Evolutionary conservation across 129 eudicot genomes (phyloP).

Genomic region (Erigeron canadensis): DNA sequence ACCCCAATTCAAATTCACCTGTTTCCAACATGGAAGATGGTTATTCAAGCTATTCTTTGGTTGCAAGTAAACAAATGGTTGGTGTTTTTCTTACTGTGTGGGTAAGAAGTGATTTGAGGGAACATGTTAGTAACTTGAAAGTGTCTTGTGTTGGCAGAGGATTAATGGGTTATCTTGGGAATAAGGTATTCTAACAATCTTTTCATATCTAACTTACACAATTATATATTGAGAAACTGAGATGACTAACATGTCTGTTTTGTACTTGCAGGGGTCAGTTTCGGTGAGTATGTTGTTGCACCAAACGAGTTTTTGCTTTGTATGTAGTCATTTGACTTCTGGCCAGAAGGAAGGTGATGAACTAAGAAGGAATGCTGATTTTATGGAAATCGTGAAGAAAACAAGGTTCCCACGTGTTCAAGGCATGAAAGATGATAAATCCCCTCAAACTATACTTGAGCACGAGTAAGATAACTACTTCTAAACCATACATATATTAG

Average conservation of each 20-base stretch:
- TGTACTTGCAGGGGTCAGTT: slow-evolving; percentile 80
- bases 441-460: slow-evolving; percentile 79
- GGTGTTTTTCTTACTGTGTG: slow-evolving; percentile 89
- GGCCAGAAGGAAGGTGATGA: slow-evolving; percentile 95
- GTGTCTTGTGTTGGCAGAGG: slow-evolving; percentile 99
- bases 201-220: no score
- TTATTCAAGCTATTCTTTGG: slow-evolving; percentile 67
- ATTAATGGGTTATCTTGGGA: slow-evolving; percentile 95
- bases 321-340: slow-evolving; percentile 89
- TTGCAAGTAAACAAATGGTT: slow-evolving; percentile 95
- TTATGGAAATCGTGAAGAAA: slow-evolving; percentile 84
- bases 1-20: slow-evolving; percentile 60
- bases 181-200: slow-evolving; percentile 58
- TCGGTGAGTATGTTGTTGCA: slow-evolving; percentile 90
- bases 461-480: slow-evolving; percentile 71
- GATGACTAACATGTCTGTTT: background rate
- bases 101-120: slow-evolving; percentile 82
- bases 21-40: slow-evolving; percentile 57
- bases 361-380: slow-evolving; percentile 83
- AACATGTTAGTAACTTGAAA: slow-evolving; percentile 72
- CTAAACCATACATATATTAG: background rate
- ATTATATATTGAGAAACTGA: background rate
- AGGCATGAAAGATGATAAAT: slow-evolving; percentile 59
- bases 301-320: slow-evolving; percentile 94
- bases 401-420: slow-evolving; percentile 85